phyloP scores from a whole-genome alignment of 169 alveolate genomes.

The Plasmodium relictum region DNA sequence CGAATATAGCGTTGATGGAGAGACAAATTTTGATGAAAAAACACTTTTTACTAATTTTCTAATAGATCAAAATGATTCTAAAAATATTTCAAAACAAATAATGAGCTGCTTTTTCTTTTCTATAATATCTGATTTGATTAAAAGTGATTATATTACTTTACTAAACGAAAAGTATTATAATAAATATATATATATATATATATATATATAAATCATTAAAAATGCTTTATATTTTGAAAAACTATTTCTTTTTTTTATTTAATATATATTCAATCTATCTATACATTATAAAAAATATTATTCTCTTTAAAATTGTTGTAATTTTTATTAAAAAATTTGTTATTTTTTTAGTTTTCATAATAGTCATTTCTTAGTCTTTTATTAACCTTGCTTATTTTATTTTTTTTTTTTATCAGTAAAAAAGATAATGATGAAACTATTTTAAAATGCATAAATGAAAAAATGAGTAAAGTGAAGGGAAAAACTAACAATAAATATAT shows the following conservation, averaged over 20 bases:
- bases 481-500: constrained; percentile 21
- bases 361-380: not conserved
- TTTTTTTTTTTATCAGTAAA: constrained; percentile 20
- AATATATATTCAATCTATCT: not conserved
- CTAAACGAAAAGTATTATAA: constrained; percentile 40
- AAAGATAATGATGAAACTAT: constrained; percentile 18
- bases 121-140: constrained; percentile 32
- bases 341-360: not conserved
- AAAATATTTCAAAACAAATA: constrained; percentile 13
- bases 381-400: not conserved
- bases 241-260: not conserved
- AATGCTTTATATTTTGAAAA: not conserved
- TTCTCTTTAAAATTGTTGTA: not conserved
- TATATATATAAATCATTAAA: no score
- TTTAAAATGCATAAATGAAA: not conserved
- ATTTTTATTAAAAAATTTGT: not conserved
- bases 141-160: constrained; percentile 14
- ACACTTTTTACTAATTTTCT: constrained; percentile 15
- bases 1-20: not conserved
- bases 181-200: not conserved
- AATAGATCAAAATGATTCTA: constrained; percentile 19
- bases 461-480: constrained; percentile 1
- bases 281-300: not conserved
- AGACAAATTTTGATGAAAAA: not conserved
- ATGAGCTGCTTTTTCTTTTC: constrained; percentile 60